phyloP scores from a whole-genome alignment of 257 asterid species.

The Rehmannia glutinosa region DNA sequence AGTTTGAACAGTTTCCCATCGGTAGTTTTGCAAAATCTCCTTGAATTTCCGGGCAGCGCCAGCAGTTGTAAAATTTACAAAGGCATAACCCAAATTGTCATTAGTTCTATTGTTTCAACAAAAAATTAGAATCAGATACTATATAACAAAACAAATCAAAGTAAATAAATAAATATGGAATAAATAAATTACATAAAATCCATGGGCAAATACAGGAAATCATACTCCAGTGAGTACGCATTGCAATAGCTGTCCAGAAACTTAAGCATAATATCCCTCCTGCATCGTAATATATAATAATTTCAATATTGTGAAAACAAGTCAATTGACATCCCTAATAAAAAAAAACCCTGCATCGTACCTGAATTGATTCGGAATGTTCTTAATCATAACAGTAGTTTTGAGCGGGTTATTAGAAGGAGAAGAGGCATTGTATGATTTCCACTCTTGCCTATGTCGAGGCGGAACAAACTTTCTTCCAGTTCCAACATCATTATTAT shows the following conservation, averaged over 20 bases:
- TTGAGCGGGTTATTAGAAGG: no score
- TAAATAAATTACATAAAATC: conserved; percentile 39
- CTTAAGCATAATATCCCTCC: conserved; percentile 36
- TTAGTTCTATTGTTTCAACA: conserved; percentile 2
- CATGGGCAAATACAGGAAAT: conserved; percentile 52
- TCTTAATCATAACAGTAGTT: conserved; percentile 34
- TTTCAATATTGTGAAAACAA: no score
- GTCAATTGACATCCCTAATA: not conserved
- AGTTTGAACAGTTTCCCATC: conserved; percentile 25
- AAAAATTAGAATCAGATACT: not conserved
- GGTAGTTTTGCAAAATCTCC: conserved; percentile 10
- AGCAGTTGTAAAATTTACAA: conserved; percentile 41
- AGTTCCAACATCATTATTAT: no score
- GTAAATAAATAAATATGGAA: no score
- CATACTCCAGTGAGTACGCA: conserved; percentile 30
- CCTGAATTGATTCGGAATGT: conserved; percentile 38
- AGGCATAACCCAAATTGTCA: conserved; percentile 47
- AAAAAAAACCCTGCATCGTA: not conserved
- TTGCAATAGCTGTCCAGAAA: conserved; percentile 36
- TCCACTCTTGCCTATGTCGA: no score
- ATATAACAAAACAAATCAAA: no score
- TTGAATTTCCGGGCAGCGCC: conserved; percentile 26
- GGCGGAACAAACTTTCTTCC: no score
- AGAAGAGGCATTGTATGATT: no score
- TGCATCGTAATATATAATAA: conserved; percentile 9